phyloP scores from a whole-genome alignment of 768 basidiomycete genomes.

The Leccinellum albellum region DNA sequence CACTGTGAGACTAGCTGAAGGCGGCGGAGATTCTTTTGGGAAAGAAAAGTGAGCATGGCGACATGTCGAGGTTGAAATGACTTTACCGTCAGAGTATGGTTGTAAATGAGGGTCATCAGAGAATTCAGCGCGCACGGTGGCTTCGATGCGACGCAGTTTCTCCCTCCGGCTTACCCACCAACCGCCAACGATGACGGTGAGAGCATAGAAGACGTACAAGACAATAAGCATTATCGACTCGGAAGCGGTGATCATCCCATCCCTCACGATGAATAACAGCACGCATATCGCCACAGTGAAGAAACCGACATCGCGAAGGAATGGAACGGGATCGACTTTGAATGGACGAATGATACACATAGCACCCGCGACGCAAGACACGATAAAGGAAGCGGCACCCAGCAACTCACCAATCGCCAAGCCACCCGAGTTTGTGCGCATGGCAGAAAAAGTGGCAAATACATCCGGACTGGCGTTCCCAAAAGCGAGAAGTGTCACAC shows the following conservation, averaged over 20 bases:
- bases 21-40: conserved; percentile 1
- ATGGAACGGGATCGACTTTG: conserved; percentile 71
- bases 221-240: conserved; percentile 72
- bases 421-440: conserved; percentile 79
- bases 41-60: conserved; percentile 3
- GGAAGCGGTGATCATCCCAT: conserved; percentile 62
- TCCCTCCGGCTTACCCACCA: conserved; percentile 71
- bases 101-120: conserved; percentile 41
- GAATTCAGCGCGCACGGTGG: conserved; percentile 56
- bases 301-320: conserved; percentile 93
- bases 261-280: conserved; percentile 74
- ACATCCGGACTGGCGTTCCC: conserved; percentile 97
- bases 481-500: conserved; percentile 95
- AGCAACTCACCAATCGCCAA: conserved; percentile 93
- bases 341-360: conserved; percentile 98
- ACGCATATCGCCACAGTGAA: conserved; percentile 79
- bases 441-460: conserved; percentile 92
- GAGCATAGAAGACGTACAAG: conserved; percentile 76
- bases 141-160: conserved; percentile 43
- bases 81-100: conserved; percentile 65
- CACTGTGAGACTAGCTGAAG: conserved; percentile 12
- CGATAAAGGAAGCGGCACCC: conserved; percentile 94
- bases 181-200: conserved; percentile 66
- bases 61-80: conserved; percentile 17
- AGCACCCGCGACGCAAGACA: conserved; percentile 94